Evolutionary conservation across 2,329 filamentous ascomycete species (phyloP).

Genomic region (Celoporthe dispersa): DNA sequence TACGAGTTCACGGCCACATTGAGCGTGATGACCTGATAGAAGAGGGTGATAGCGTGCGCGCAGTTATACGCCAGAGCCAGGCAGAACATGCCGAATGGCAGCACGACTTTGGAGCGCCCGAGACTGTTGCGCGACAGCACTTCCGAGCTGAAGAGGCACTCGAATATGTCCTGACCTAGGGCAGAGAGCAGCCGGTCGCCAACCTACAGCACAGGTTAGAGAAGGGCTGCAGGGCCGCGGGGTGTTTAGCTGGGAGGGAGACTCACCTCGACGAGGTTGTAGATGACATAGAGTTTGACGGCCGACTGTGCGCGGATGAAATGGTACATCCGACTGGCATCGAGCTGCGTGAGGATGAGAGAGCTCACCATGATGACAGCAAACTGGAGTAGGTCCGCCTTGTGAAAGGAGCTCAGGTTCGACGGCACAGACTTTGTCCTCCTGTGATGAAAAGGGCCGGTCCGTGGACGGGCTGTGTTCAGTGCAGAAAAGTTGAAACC

Average conservation of each 20-base stretch:
- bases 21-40: constrained; percentile 96
- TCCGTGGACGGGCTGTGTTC: constrained; percentile 35
- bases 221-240: too few relatives aligned
- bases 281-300: constrained; percentile 98
- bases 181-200: constrained; percentile 88
- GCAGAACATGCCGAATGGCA: constrained; percentile 89
- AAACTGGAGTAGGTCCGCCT: constrained; percentile 92
- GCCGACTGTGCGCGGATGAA: constrained; percentile 94
- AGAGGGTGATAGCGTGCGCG: constrained; percentile 82
- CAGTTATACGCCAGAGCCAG: constrained; percentile 88
- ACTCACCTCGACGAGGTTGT: constrained; percentile 86
- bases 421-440: constrained; percentile 86
- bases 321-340: constrained; percentile 97
- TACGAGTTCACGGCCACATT: constrained; percentile 99
- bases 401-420: constrained; percentile 82
- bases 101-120: constrained; percentile 86
- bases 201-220: constrained; percentile 49
- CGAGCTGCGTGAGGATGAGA: constrained; percentile 82
- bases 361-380: constrained; percentile 86
- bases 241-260: neutral
- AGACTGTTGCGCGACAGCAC: constrained; percentile 85
- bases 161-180: constrained; percentile 92
- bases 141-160: constrained; percentile 93
- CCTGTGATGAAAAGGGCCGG: constrained; percentile 61
- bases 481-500: constrained; percentile 10